Percentiles rank a stretch among this genome's conserved stretches.
Evolutionary conservation across 1,284 basidiomycete genomes (phyloP).

Genomic region (Microbotryum violaceum): DNA sequence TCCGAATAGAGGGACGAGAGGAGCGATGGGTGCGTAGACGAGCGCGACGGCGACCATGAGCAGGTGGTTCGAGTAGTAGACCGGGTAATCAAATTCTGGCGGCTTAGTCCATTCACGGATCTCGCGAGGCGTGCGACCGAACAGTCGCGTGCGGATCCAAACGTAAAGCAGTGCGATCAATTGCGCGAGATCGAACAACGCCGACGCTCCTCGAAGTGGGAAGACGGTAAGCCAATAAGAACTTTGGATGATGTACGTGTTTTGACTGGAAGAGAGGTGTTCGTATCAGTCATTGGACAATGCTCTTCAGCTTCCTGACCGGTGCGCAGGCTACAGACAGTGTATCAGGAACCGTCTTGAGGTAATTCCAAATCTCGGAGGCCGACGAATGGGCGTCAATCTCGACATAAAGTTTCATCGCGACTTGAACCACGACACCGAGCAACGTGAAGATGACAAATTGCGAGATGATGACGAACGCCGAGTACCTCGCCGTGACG

Average conservation of each 20-base stretch:
- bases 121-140: slow-evolving; percentile 93
- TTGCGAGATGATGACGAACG: slow-evolving; percentile 83
- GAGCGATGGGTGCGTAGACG: slow-evolving; percentile 85
- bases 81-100: slow-evolving; percentile 80
- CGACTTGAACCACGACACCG: slow-evolving; percentile 63
- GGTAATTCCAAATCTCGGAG: slow-evolving; percentile 18
- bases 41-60: slow-evolving; percentile 81
- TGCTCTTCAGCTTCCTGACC: not conserved
- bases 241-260: slow-evolving; percentile 53
- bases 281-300: not conserved
- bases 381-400: slow-evolving; percentile 9
- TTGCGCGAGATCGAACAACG: slow-evolving; percentile 91
- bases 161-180: slow-evolving; percentile 81
- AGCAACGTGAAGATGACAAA: slow-evolving; percentile 85
- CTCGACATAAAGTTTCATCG: slow-evolving; percentile 42
- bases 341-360: slow-evolving; percentile 31
- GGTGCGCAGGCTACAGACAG: not conserved
- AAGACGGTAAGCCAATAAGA: slow-evolving; percentile 93
- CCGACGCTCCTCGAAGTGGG: slow-evolving; percentile 88
- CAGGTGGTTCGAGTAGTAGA: slow-evolving; percentile 62
- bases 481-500: slow-evolving; percentile 80
- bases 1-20: slow-evolving; percentile 59
- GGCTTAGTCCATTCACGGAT: slow-evolving; percentile 95
- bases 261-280: not conserved
- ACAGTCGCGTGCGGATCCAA: slow-evolving; percentile 73